Percentiles rank a stretch among this genome's conserved stretches.
These are phyloP conservation scores for Rhizopus arrhizus DNA, from an alignment of 371 early-diverging fungal species.

Conservation along the genomic window DNA sequence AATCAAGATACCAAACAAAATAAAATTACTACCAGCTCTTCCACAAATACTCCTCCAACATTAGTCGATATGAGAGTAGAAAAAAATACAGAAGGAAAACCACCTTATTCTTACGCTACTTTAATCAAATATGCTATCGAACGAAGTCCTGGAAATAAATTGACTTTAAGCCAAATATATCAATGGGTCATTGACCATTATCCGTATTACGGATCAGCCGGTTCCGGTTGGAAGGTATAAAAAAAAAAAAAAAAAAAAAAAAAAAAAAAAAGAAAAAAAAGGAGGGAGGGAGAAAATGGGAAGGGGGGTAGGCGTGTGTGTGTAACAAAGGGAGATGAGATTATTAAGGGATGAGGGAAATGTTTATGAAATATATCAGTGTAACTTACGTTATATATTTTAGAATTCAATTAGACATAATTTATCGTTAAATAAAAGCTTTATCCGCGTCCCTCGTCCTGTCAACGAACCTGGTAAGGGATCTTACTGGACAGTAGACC, in stretches of 20 bases:
- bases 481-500: conserved; percentile 89
- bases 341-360: neutral
- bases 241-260: neutral
- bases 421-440: conserved; percentile 90
- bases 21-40: neutral
- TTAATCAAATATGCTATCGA: conserved; percentile 88
- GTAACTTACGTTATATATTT: neutral
- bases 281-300: too few relatives aligned
- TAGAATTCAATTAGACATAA: conserved; percentile 98
- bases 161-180: conserved; percentile 90
- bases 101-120: conserved; percentile 90
- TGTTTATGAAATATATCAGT: too few relatives aligned
- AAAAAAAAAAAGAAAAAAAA: too few relatives aligned
- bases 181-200: conserved; percentile 78
- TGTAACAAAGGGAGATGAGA: neutral
- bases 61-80: conserved; percentile 25
- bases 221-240: conserved; percentile 78
- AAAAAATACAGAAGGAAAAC: conserved; percentile 56
- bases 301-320: too few relatives aligned
- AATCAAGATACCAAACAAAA: conserved; percentile 5
- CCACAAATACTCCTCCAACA: conserved; percentile 14
- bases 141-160: conserved; percentile 61
- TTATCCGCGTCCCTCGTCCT: conserved; percentile 87
- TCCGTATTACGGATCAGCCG: conserved; percentile 75
- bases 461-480: conserved; percentile 95